These are phyloP conservation scores for Colletotrichum musae DNA, from an alignment of 2,329 filamentous ascomycete genomes.

Conservation along the genomic window DNA sequence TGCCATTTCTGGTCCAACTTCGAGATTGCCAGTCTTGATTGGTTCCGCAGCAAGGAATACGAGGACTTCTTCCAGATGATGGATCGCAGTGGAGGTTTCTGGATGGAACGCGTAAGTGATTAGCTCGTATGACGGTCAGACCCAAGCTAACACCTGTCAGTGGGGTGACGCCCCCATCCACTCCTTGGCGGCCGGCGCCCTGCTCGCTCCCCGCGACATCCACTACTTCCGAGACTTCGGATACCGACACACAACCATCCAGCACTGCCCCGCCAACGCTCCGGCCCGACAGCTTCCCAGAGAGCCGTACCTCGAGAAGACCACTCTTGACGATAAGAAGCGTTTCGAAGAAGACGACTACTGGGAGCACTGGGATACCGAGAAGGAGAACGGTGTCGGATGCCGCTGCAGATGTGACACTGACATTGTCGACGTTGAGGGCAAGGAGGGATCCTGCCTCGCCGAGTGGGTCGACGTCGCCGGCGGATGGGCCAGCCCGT, in stretches of 20 bases:
- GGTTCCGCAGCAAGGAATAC: slow-evolving; percentile 97
- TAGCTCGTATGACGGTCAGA: neutral
- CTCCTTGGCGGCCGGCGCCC: slow-evolving; percentile 92
- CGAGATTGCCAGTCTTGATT: slow-evolving; percentile 94
- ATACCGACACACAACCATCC: slow-evolving; percentile 98
- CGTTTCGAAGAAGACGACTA: slow-evolving; percentile 95
- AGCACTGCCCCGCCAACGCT: slow-evolving; percentile 97
- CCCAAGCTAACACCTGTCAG: slow-evolving; percentile 65
- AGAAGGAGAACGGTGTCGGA: slow-evolving; percentile 95
- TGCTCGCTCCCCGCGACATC: slow-evolving; percentile 85
- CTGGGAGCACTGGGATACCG: slow-evolving; percentile 89
- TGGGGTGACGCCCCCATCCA: slow-evolving; percentile 99
- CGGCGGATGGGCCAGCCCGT: slow-evolving; percentile 84
- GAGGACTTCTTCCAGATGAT: slow-evolving; percentile 99
- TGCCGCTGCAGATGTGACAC: slow-evolving; percentile 98
- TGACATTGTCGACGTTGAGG: slow-evolving; percentile 97
- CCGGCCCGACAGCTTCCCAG: slow-evolving; percentile 88
- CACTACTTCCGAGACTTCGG: slow-evolving; percentile 99
- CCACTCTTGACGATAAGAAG: slow-evolving; percentile 85
- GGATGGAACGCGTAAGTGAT: slow-evolving; percentile 90
- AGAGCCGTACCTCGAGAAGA: slow-evolving; percentile 85
- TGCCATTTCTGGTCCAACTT: slow-evolving; percentile 99
- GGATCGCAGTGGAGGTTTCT: slow-evolving; percentile 97
- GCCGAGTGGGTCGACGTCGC: slow-evolving; percentile 98
- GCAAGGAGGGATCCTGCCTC: slow-evolving; percentile 95